Evolutionary conservation across 192 early-diverging fungal species (phyloP).

Genomic region (Polychytrium aggregatum): DNA sequence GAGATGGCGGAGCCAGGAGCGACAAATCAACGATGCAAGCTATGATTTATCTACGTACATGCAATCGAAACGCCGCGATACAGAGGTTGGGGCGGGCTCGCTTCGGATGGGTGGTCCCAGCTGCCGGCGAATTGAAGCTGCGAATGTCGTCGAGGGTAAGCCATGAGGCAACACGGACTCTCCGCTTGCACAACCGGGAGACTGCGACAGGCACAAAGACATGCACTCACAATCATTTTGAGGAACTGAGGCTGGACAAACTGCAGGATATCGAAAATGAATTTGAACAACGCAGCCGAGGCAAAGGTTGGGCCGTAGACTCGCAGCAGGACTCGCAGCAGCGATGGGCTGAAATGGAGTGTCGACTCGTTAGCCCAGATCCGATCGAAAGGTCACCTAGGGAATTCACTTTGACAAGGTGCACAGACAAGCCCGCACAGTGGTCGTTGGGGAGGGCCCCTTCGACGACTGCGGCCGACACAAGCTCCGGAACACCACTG

Average conservation of each 20-base stretch:
- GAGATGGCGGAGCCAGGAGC: too few species aligned
- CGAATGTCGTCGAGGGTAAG: too few species aligned
- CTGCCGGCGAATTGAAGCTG: constrained; percentile 30
- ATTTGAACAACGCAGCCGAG: constrained; percentile 69
- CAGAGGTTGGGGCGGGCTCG: constrained; percentile 34
- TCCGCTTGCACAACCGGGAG: not conserved
- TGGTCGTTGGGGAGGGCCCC: too few species aligned
- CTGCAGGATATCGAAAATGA: constrained; percentile 56
- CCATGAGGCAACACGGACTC: not conserved
- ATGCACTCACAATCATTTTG: constrained; percentile 55
- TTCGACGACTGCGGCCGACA: too few species aligned
- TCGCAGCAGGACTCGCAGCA: constrained; percentile 46
- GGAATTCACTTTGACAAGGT: too few species aligned
- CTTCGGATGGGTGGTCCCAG: constrained; percentile 15
- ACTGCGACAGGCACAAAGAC: constrained; percentile 20
- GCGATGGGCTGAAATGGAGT: constrained; percentile 46
- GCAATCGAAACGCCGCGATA: constrained; percentile 77
- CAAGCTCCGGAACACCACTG: too few species aligned
- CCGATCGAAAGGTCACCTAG: not conserved
- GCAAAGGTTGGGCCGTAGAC: constrained; percentile 57
- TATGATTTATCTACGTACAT: too few species aligned
- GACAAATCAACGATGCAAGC: too few species aligned
- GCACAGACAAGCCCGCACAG: too few species aligned
- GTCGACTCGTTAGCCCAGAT: not conserved
- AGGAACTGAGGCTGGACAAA: constrained; percentile 77